Evolutionary conservation across 164 flowering plant species (phyloP).

Genomic region (grape (Vitis vinifera)): DNA sequence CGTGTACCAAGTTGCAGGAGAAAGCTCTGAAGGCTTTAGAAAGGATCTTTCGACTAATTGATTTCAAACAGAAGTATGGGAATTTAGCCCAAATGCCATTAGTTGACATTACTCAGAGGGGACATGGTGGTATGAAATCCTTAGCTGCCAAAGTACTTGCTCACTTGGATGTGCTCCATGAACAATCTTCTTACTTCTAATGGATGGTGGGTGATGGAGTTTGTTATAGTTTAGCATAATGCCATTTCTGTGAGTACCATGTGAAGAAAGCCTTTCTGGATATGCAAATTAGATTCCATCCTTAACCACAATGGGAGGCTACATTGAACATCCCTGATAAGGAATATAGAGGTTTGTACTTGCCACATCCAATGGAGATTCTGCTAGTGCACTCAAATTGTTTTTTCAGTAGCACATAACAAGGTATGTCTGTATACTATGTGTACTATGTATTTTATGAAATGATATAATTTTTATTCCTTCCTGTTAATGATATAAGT

Average conservation of each 20-base stretch:
- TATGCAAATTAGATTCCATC: no score
- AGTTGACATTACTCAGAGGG: constrained; percentile 59
- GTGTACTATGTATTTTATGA: no score
- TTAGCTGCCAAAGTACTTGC: constrained; percentile 54
- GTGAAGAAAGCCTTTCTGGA: neutral
- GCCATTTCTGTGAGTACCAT: neutral
- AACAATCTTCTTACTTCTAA: constrained; percentile 60
- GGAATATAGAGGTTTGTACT: no score
- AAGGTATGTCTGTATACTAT: no score
- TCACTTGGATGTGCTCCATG: constrained; percentile 52
- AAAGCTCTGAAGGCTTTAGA: constrained; percentile 49
- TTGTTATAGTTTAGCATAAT: neutral
- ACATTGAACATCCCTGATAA: no score
- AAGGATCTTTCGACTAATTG: constrained; percentile 43
- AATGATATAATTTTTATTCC: no score
- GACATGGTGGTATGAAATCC: constrained; percentile 37
- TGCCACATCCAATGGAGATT: no score
- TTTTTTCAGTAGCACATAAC: no score
- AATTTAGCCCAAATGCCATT: constrained; percentile 46
- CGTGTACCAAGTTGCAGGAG: constrained; percentile 42
- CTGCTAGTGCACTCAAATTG: no score
- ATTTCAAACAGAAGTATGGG: constrained; percentile 47
- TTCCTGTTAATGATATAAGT: no score
- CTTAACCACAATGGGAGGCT: no score
- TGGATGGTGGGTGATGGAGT: neutral